A percentile compares a stretch with the other conserved stretches of the same genome.
phyloP scores from a whole-genome alignment of 176 grass and related monocot genomes.

The Carex kokanica region DNA sequence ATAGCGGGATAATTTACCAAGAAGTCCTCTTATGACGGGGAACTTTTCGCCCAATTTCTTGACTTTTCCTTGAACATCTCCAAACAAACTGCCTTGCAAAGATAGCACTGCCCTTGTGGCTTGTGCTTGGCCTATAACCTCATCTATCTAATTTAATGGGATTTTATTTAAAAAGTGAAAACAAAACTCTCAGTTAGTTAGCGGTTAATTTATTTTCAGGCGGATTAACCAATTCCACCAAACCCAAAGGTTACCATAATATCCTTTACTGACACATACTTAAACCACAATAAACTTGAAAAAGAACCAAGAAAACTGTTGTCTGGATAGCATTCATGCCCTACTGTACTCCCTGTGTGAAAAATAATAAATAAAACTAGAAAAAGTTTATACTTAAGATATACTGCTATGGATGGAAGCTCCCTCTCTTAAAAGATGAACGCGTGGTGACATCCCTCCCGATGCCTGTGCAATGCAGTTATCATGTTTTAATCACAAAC shows the following conservation, averaged over 20 bases:
- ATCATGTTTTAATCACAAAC: background rate
- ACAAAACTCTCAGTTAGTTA: background rate
- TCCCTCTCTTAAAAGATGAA: conserved; percentile 88
- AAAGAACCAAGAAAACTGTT: background rate
- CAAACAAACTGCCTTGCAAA: conserved; percentile 60
- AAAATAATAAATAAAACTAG: background rate
- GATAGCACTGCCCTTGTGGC: conserved; percentile 58
- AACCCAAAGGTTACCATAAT: background rate
- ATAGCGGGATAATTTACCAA: conserved; percentile 49
- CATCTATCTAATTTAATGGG: conserved; percentile 64
- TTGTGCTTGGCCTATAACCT: conserved; percentile 91
- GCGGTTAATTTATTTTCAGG: background rate
- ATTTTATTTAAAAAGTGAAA: background rate
- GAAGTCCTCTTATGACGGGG: conserved; percentile 70
- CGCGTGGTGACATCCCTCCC: conserved; percentile 78
- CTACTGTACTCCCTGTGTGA: background rate
- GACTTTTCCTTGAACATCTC: conserved; percentile 92
- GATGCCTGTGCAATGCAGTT: conserved; percentile 48
- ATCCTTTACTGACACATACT: background rate
- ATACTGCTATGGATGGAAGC: conserved; percentile 92
- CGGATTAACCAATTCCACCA: background rate
- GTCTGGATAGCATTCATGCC: background rate
- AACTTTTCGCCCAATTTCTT: conserved; percentile 96
- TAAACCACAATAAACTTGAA: background rate
- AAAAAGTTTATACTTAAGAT: conserved; percentile 48